phyloP scores from a whole-genome alignment of 371 early-diverging fungal genomes.

The Phascolomyces articulosus region DNA sequence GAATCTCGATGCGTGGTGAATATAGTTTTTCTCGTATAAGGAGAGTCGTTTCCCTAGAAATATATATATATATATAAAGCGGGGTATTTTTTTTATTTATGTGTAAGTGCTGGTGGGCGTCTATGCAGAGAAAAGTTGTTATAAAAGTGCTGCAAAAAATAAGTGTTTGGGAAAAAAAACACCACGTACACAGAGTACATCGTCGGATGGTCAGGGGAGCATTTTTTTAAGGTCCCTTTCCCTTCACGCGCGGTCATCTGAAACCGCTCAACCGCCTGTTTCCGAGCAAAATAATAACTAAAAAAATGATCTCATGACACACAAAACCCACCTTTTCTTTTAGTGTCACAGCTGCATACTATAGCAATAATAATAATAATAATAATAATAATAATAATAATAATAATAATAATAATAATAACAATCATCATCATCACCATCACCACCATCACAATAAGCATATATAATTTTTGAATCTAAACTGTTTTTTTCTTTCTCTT shows the following conservation, averaged over 20 bases:
- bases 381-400: too few relatives aligned
- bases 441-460: not conserved
- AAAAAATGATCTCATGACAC: conserved; percentile 9
- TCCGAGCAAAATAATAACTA: not conserved
- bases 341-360: conserved; percentile 1
- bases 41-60: too few relatives aligned
- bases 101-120: not conserved
- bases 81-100: not conserved
- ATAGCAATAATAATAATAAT: too few relatives aligned
- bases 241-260: conserved; percentile 17
- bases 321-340: not conserved
- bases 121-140: not conserved
- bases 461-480: not conserved
- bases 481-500: not conserved
- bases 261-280: conserved; percentile 11
- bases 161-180: conserved; percentile 7
- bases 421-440: too few relatives aligned
- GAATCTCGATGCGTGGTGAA: too few relatives aligned
- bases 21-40: too few relatives aligned
- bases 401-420: too few relatives aligned
- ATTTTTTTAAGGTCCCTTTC: not conserved
- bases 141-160: not conserved
- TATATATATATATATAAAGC: not conserved
- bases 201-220: conserved; percentile 10
- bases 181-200: not conserved